Base-by-base conservation (phyloP, 768 basidiomycete species). In the Sistotremastrum niveocremeum region DNA sequence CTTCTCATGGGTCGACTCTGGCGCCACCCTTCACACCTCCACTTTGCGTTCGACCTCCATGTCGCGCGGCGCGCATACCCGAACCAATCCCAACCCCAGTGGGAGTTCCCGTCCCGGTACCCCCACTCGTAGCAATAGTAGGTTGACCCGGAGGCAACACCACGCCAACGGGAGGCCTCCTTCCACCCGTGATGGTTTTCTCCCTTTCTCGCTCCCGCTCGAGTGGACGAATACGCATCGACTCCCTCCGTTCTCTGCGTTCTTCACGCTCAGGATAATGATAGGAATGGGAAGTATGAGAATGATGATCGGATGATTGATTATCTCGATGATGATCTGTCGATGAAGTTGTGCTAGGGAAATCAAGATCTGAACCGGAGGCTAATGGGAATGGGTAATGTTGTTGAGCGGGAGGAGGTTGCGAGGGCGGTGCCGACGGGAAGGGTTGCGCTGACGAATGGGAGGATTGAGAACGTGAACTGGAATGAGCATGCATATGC, bases 11-110 rank as follows among this genome's bases (percentile, higher is more conserved):
- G 61, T 62, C 62, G 52, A 73, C 65, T 52, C 73, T 71, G 58
- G 79, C 60, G 41, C 86, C 69, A 7, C 81, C 85, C 56, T 76
- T 80, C 32, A 88, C 82, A n/a, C 85, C 85, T 2, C 84, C 84
- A 55, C 84, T 88, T 65, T 85, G 82, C 50, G 85, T 88, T 53
- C 84, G 67, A 36, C 85, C 85, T 3, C 85, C 84, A 60, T 87
- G 82, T 37, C 81, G 73, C 30, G 78, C 73, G 3, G 72, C 78
- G 56, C 83, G 79, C 82, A 86, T 83, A 63, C 81, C 68, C 48
- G 62, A 20, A 20, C 20, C 20, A 20, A 20, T 20, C 20, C 20
- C 20, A 20, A 20, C 20, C 1, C 20, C 20, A 20, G 20, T 20
- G 20, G 20, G 20, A 20, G 20, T 20, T 20, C 20, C 20, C 20